Evolutionary conservation across 805 yeast species (phyloP), one percentile per base, ranked within the genome.

Genomic region (Saturnispora mendoncae): DNA sequence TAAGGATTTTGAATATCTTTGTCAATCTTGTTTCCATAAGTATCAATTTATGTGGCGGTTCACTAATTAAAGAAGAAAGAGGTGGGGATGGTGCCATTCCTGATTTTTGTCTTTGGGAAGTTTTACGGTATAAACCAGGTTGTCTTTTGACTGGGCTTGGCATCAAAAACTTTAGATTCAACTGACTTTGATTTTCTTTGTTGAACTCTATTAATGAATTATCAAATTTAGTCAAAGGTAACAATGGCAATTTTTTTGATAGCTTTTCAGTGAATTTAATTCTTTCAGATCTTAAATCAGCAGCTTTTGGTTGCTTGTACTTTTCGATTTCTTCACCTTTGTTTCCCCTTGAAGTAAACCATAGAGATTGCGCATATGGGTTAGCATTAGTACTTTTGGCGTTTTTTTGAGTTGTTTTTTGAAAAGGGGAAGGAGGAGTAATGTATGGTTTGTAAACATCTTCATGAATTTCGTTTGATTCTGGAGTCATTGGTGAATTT

Each of bases 331-430:
- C 65, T 7, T 55, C 52, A 8, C 62, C 61, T 20, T 62, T 58
- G 30, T 57, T 62, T 2, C 65, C 59, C 19, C 69, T 51, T 7
- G 61, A 50, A 2, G 53, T 43, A 37, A 53, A 57, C 74, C 74
- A 69, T 13, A 68, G 46, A 1, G 72, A 67, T 31, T 58, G 55
- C 0, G 72, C 59, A 49, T 69, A 69, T 0, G 74, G 74, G 40
- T 69, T 69, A 15, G 13, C 5, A 13, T 29, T 28, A 12, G 6
- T 26, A 6, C 20, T 17, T 4, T 9, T 12, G 15, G n/a, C n/a
- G n/a, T n/a, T n/a, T n/a, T n/a, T n/a, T n/a, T n/a, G 10, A 8
- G 44, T 40, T 1, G 48, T 31, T 4, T 25, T 20, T 35, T 44
- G 43, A 39, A 47, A 47, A 6, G 50, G 50, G 2, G 48, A 36